Base-by-base conservation (phyloP, 352 stramenopile genomes). In the Blastocystis hominis region DNA sequence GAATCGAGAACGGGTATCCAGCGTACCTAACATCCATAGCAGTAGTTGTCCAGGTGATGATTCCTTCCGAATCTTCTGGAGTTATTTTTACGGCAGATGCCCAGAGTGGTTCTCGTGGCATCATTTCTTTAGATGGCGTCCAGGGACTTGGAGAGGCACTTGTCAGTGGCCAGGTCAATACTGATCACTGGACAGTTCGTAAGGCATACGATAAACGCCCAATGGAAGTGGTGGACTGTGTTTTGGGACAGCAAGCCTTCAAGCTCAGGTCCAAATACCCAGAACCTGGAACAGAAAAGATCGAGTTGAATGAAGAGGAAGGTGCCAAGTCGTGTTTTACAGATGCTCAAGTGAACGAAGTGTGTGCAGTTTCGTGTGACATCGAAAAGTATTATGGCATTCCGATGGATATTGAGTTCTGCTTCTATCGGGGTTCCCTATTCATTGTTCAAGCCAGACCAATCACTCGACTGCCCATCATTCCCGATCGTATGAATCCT, bases 401-500 rank as follows among this genome's bases (percentile, higher is more conserved):
- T n/a, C 68, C 68, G 53, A 78, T 78, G 68, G 68, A 78, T 36
- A 61, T 78, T 5, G 68, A 78, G 38, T 78, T 78, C 53, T 20
- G 15, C 30, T 63, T 78, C 46, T 78, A 59, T 36, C 5, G 20
- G 17, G 38, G 6, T 5, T 15, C 10, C 10, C 24, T 78, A 34
- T 78, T 24, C 68, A 36, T 78, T 3, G 5, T 78, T 9, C 68
- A 78, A 59, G 68, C 68, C 6, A 20, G 68, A 3, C 68, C 68
- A 9, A 78, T 78, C 30, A 78, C 68, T 9, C 24, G 15, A n/a
- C 53, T 78, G 53, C 30, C 56, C 4, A 17, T 13, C 5, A 17
- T 69, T 9, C 61, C 61, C 0, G 36, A 69, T 36, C n/a, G 34
- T 69, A 13, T 69, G 17, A 69, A 69, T 36, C 61, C 61, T 40